phyloP scores from a whole-genome alignment of 805 yeast species.

The Myxozyma neglecta region DNA sequence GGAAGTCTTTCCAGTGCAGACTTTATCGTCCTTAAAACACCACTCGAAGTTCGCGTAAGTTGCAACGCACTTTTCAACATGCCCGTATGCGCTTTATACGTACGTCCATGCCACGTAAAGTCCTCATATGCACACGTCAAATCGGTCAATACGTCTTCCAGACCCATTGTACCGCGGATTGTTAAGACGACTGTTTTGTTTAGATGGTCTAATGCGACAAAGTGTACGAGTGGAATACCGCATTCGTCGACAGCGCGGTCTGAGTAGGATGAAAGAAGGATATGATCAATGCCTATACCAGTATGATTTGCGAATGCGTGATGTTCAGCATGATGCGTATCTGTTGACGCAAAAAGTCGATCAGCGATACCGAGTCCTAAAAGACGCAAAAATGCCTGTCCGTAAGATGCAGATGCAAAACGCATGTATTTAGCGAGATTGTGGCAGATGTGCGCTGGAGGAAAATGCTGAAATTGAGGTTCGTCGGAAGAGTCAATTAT shows the following conservation, averaged over 20 bases:
- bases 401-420: slow-evolving; percentile 41
- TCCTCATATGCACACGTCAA: slow-evolving; percentile 39
- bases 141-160: slow-evolving; percentile 40
- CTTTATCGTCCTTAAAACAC: slow-evolving; percentile 36
- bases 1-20: slow-evolving; percentile 34
- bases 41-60: slow-evolving; percentile 32
- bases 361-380: slow-evolving; percentile 37
- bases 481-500: slow-evolving; percentile 24
- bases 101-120: slow-evolving; percentile 37
- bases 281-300: slow-evolving; percentile 36
- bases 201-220: slow-evolving; percentile 39
- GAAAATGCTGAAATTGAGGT: slow-evolving; percentile 32
- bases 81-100: slow-evolving; percentile 39
- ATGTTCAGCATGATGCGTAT: slow-evolving; percentile 38
- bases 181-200: slow-evolving; percentile 40
- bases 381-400: slow-evolving; percentile 40
- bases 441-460: slow-evolving; percentile 36
- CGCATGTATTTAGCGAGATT: slow-evolving; percentile 39
- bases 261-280: slow-evolving; percentile 38
- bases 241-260: slow-evolving; percentile 34
- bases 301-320: slow-evolving; percentile 40
- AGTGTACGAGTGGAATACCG: slow-evolving; percentile 40
- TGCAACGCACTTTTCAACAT: slow-evolving; percentile 38
- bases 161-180: slow-evolving; percentile 40
- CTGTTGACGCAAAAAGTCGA: slow-evolving; percentile 32